Conservation (phyloP, 495 filamentous ascomycete species). For the Podospora conica region DNA sequence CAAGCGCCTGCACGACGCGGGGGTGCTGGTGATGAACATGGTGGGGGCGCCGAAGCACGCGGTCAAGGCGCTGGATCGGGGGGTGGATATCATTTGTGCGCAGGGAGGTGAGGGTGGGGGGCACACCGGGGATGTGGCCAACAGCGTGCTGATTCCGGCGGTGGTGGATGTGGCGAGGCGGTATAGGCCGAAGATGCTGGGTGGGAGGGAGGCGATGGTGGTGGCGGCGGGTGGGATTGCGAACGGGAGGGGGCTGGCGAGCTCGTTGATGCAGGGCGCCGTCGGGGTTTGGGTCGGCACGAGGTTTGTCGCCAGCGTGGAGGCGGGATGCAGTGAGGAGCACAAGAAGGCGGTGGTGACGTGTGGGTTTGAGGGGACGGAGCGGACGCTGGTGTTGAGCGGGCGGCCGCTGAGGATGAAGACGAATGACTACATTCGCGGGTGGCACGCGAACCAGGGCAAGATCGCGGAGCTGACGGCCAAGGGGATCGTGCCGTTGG, state of each 20-base stretch:
- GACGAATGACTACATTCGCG: constrained; percentile 72
- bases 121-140: constrained; percentile 72
- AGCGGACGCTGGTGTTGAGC: constrained; percentile 69
- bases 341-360: constrained; percentile 78
- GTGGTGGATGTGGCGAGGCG: constrained; percentile 64
- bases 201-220: constrained; percentile 51
- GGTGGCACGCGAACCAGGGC: constrained; percentile 68
- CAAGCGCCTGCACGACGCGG: constrained; percentile 63
- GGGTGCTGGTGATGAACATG: constrained; percentile 89
- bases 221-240: constrained; percentile 72
- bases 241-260: constrained; percentile 65
- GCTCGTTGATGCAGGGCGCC: constrained; percentile 66
- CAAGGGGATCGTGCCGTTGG: constrained; percentile 68
- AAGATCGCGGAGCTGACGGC: constrained; percentile 66
- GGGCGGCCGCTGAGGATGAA: constrained; percentile 74
- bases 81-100: constrained; percentile 79
- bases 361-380: constrained; percentile 67
- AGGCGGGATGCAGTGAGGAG: constrained; percentile 68
- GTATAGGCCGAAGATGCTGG: constrained; percentile 50
- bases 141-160: constrained; percentile 64
- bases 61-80: constrained; percentile 69
- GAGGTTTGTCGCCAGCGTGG: constrained; percentile 69
- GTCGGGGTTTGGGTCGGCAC: constrained; percentile 80
- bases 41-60: constrained; percentile 88
- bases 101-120: constrained; percentile 78